Conservation (phyloP, 768 basidiomycete genomes). For the Wakefieldia striispora region DNA sequence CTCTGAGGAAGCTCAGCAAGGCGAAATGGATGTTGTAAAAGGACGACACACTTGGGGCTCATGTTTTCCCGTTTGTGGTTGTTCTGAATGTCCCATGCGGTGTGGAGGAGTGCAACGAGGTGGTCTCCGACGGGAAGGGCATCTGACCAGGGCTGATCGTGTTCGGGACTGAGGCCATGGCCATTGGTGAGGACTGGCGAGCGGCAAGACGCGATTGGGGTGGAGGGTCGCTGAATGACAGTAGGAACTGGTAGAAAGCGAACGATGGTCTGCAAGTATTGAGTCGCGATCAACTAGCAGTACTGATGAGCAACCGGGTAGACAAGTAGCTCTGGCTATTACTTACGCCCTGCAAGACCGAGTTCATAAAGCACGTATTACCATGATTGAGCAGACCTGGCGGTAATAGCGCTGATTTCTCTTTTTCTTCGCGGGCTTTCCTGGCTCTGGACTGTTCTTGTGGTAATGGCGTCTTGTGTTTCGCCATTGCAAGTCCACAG, state of each 20-base stretch:
- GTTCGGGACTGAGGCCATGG: slow-evolving; percentile 48
- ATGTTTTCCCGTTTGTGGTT: slow-evolving; percentile 48
- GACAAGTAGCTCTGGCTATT: too few species aligned
- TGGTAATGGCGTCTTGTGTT: slow-evolving; percentile 53
- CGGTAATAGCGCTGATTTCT: slow-evolving; percentile 58
- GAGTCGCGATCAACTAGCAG: slow-evolving; percentile 64
- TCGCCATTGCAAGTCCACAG: slow-evolving; percentile 39
- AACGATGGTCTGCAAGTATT: slow-evolving; percentile 54
- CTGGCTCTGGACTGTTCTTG: slow-evolving; percentile 63
- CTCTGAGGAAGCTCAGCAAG: slow-evolving; percentile 35
- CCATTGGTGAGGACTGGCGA: slow-evolving; percentile 67
- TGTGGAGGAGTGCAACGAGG: slow-evolving; percentile 57
- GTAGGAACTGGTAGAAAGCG: slow-evolving; percentile 51
- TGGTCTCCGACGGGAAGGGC: slow-evolving; percentile 71
- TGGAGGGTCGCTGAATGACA: slow-evolving; percentile 37
- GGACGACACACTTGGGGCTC: slow-evolving; percentile 61
- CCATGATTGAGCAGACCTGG: slow-evolving; percentile 79
- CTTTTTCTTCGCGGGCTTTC: slow-evolving; percentile 61
- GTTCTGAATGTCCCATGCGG: slow-evolving; percentile 64
- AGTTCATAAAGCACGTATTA: slow-evolving; percentile 97
- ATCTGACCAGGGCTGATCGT: slow-evolving; percentile 53
- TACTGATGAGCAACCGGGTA: neutral
- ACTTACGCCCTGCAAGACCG: slow-evolving; percentile 84
- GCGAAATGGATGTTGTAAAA: neutral
- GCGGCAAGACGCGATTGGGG: slow-evolving; percentile 43